A percentile compares a stretch with the other conserved stretches of the same genome.
Evolutionary conservation across 495 filamentous ascomycete genomes (phyloP).

Genomic region (Rhizodiscina lignyota): DNA sequence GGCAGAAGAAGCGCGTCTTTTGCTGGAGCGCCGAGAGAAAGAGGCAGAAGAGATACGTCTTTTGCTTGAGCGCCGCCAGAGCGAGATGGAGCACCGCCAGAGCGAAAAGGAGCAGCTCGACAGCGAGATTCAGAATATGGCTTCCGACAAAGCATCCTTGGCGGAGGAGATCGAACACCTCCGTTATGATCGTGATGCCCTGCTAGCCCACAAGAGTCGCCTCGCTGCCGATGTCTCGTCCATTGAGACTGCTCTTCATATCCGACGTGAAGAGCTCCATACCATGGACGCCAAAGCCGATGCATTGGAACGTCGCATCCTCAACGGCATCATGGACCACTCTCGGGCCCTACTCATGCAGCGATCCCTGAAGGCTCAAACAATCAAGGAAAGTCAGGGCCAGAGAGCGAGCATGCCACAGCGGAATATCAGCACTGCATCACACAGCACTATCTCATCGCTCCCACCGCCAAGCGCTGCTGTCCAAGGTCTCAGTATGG

Average conservation of each 20-base stretch:
- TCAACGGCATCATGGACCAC: slow-evolving; percentile 91
- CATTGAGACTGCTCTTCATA: slow-evolving; percentile 71
- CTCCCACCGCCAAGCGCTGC: slow-evolving; percentile 19
- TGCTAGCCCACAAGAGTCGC: slow-evolving; percentile 54
- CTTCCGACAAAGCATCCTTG: slow-evolving; percentile 36
- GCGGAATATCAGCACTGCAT: slow-evolving; percentile 41
- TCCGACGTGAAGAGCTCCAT: slow-evolving; percentile 80
- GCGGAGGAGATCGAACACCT: slow-evolving; percentile 19
- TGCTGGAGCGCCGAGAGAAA: slow-evolving; percentile 65
- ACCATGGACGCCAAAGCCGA: slow-evolving; percentile 79
- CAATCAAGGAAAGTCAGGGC: slow-evolving; percentile 21
- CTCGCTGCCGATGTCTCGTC: slow-evolving; percentile 71
- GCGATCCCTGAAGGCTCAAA: background rate
- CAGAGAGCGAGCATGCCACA: slow-evolving; percentile 21
- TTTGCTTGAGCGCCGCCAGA: slow-evolving; percentile 65
- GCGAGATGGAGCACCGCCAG: slow-evolving; percentile 68
- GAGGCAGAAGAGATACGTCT: slow-evolving; percentile 69
- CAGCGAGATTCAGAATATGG: slow-evolving; percentile 34
- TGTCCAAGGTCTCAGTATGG: slow-evolving; percentile 16
- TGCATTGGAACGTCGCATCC: slow-evolving; percentile 71
- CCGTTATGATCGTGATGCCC: slow-evolving; percentile 31
- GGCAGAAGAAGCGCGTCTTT: slow-evolving; percentile 64
- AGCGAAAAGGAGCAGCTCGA: slow-evolving; percentile 69
- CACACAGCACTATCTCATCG: slow-evolving; percentile 26
- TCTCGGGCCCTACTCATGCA: slow-evolving; percentile 70